Evolutionary conservation across 73 alveolate genomes (phyloP).

Genomic region (Paramecium sexaurelia): DNA sequence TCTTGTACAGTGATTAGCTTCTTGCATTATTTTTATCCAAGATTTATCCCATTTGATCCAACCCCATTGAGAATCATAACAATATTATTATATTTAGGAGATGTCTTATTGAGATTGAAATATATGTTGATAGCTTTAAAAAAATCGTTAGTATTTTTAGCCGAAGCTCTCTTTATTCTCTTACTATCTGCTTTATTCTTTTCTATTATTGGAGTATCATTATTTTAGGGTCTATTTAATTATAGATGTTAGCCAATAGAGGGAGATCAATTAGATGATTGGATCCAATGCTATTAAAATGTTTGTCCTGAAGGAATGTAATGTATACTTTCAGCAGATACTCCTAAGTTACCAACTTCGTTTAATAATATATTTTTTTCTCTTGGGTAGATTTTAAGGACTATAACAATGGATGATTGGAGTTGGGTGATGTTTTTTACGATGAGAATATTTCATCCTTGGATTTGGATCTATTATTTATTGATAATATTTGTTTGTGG

Average conservation of each 20-base stretch:
- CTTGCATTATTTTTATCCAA: neutral
- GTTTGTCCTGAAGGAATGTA: conserved; percentile 26
- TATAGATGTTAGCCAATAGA: neutral
- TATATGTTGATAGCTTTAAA: neutral
- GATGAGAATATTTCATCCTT: neutral
- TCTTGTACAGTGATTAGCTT: neutral
- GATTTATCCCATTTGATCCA: neutral
- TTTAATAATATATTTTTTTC: conserved; percentile 9
- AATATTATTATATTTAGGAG: neutral
- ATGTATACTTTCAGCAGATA: neutral
- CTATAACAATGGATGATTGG: conserved; percentile 44
- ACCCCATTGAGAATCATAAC: neutral
- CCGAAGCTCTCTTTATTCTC: neutral
- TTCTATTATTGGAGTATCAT: neutral
- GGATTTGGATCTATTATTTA: neutral
- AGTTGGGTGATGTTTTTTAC: conserved; percentile 15
- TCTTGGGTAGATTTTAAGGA: neutral
- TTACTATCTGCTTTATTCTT: neutral
- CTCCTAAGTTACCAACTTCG: neutral
- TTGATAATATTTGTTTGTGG: neutral
- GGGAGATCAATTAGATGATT: neutral
- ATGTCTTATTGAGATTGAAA: neutral
- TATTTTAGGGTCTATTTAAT: conserved; percentile 18
- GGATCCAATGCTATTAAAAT: neutral
- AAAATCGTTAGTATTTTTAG: neutral